Base-by-base conservation (phyloP, 1,284 basidiomycete genomes). In the Rhodotorula sp. region DNA sequence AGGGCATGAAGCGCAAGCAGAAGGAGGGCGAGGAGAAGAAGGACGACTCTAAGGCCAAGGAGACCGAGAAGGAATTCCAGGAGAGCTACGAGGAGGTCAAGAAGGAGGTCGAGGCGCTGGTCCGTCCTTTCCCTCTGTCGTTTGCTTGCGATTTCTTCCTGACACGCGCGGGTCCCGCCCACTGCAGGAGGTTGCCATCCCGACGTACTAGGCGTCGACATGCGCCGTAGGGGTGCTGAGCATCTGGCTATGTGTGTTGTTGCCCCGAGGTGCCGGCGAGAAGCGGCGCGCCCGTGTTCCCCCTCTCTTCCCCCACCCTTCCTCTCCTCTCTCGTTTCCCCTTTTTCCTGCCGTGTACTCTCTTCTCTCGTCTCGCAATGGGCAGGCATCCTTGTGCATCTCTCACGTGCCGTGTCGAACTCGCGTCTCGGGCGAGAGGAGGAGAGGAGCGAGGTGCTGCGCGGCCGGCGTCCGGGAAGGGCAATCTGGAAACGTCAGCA, bases 1-100 rank as follows among this genome's bases (percentile, higher is more conserved):
- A 77, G 29, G 79, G 79, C 53, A 70, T 91, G 89, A 82, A 91
- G 90, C 1, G 85, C 88, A 92, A 92, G 81, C 56, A 61, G 13
- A 81, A 79, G 73, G 78, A 80, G 82, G 65, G 60, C 48, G 48
- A 61, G 60, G 88, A 87, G 69, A 88, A 83, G 32, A 71, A 71
- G 65, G 69, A 64, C 64, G 64, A 66, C 6, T 37, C 51, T 27
- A 66, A 66, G 64, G 61, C 56, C n/a, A 76, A 85, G 70, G 84
- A 82, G 67, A 86, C 86, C 62, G 88, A 88, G 90, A 67, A 55
- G 59, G 66, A 67, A 59, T 67, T 67, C 39, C 59, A 58, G 39
- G 63, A 70, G 64, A 61, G 56, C 50, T 58, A 61, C 39, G 60
- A 57, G 21, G 61, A 48, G 34, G 61, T 68, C 39, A 72, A 71